Percentiles rank a stretch among this genome's conserved stretches.
These are phyloP conservation scores for Saccharomycopsis babjevae DNA, from an alignment of 805 yeast species.

Conservation along the genomic window DNA sequence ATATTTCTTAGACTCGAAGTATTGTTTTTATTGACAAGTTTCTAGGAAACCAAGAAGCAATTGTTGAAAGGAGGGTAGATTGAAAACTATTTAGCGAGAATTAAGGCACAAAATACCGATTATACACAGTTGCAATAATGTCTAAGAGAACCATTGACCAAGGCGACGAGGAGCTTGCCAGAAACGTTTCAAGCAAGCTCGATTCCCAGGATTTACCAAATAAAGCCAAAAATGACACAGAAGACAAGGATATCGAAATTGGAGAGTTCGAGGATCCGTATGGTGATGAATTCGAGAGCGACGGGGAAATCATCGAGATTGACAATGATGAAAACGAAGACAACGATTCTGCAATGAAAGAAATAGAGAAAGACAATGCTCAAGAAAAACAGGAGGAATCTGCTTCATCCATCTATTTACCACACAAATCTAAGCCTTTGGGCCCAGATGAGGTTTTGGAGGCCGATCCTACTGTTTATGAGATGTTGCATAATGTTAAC, in stretches of 20 bases:
- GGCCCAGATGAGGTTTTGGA: constrained; percentile 95
- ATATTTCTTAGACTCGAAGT: too few species aligned
- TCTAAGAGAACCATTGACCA: background rate
- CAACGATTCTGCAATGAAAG: constrained; percentile 22
- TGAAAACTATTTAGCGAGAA: background rate
- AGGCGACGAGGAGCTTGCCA: background rate
- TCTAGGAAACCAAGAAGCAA: background rate
- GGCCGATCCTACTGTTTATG: constrained; percentile 93
- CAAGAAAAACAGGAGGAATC: constrained; percentile 24
- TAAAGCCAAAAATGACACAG: constrained; percentile 24
- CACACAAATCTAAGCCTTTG: constrained; percentile 79
- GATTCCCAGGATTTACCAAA: background rate
- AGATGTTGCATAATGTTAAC: constrained; percentile 89
- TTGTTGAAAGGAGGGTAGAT: background rate
- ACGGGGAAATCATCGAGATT: constrained; percentile 76
- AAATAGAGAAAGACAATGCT: constrained; percentile 18
- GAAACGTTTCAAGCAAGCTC: background rate
- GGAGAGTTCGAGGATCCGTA: constrained; percentile 84
- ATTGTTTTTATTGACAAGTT: too few species aligned
- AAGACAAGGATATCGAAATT: constrained; percentile 43
- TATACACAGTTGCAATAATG: background rate
- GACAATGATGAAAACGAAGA: constrained; percentile 49
- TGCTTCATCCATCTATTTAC: constrained; percentile 56
- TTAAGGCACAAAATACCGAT: background rate
- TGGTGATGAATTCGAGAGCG: constrained; percentile 89